Conservation (phyloP, 176 grass and related monocot genomes). For the Phragmites australis region DNA sequence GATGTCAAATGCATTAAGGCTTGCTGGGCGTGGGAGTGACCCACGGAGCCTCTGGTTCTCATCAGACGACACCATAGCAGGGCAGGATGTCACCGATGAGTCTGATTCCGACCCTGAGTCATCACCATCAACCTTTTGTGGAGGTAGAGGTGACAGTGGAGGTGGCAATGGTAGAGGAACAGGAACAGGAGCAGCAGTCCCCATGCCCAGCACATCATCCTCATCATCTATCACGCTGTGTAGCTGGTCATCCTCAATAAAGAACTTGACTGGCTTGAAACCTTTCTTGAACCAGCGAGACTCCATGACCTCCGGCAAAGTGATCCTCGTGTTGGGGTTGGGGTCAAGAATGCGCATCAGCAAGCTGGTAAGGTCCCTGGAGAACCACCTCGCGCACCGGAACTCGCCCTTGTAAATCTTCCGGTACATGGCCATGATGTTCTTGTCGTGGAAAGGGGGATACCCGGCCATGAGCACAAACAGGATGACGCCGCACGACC, state of each 20-base stretch:
- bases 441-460: slow-evolving; percentile 91
- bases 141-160: slow-evolving; percentile 4
- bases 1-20: slow-evolving; percentile 96
- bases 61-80: slow-evolving; percentile 57
- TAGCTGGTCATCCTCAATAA: slow-evolving; percentile 79
- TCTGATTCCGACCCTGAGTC: slow-evolving; percentile 91
- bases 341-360: slow-evolving; percentile 68
- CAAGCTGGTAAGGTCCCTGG: slow-evolving; percentile 61
- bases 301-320: slow-evolving; percentile 82
- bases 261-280: slow-evolving; percentile 82
- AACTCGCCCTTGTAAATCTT: slow-evolving; percentile 96
- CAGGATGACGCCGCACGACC: slow-evolving; percentile 96
- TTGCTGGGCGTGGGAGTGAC: slow-evolving; percentile 69
- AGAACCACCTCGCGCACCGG: slow-evolving; percentile 95
- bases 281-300: slow-evolving; percentile 92
- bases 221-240: slow-evolving; percentile 58
- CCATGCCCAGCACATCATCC: slow-evolving; percentile 19
- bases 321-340: slow-evolving; percentile 67
- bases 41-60: slow-evolving; percentile 42
- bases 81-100: slow-evolving; percentile 75
- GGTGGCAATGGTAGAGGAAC: slow-evolving; percentile 35
- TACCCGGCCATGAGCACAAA: slow-evolving; percentile 96
- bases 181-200: slow-evolving; percentile 24
- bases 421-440: slow-evolving; percentile 84
- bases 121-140: slow-evolving; percentile 40